Percentiles rank a stretch among this genome's conserved stretches.
phyloP scores from a whole-genome alignment of 164 flowering plant species.

The Sextonia rubra region DNA sequence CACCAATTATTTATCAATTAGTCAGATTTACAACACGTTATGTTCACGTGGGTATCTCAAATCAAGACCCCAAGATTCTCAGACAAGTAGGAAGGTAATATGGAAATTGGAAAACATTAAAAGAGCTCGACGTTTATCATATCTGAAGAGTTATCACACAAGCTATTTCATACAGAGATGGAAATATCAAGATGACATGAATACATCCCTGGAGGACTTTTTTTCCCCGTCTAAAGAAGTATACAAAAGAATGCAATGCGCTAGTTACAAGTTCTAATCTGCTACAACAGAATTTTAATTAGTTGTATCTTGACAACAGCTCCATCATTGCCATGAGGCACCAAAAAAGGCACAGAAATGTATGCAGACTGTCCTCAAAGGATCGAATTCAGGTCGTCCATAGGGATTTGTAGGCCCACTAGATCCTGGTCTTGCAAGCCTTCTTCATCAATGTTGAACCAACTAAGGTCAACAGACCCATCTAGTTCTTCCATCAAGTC shows the following conservation, averaged over 20 bases:
- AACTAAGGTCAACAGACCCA: slow-evolving; percentile 32
- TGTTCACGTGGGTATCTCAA: not conserved
- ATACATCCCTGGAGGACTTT: not conserved
- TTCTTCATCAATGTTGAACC: slow-evolving; percentile 53
- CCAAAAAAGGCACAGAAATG: slow-evolving; percentile 23
- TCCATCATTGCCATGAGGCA: slow-evolving; percentile 18
- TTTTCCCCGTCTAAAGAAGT: not conserved
- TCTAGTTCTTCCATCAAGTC: slow-evolving; percentile 47
- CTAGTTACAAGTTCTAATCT: slow-evolving; percentile 9
- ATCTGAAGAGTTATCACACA: not conserved
- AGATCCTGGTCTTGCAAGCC: slow-evolving; percentile 52
- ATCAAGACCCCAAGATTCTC: not conserved
- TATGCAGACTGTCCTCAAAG: slow-evolving; percentile 23
- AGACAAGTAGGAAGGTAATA: not conserved
- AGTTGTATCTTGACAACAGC: slow-evolving; percentile 22
- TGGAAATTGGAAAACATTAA: not conserved
- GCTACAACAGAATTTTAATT: slow-evolving; percentile 21
- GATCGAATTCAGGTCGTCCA: slow-evolving; percentile 72
- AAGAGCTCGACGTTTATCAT: not conserved
- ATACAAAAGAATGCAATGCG: slow-evolving; percentile 17
- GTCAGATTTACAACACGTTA: not conserved
- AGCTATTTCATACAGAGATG: not conserved
- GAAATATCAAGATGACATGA: not conserved
- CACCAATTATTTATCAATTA: not conserved
- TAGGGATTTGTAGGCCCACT: slow-evolving; percentile 61